Base-by-base conservation (phyloP, 768 basidiomycete species). In the Cubamyces lactineus region DNA sequence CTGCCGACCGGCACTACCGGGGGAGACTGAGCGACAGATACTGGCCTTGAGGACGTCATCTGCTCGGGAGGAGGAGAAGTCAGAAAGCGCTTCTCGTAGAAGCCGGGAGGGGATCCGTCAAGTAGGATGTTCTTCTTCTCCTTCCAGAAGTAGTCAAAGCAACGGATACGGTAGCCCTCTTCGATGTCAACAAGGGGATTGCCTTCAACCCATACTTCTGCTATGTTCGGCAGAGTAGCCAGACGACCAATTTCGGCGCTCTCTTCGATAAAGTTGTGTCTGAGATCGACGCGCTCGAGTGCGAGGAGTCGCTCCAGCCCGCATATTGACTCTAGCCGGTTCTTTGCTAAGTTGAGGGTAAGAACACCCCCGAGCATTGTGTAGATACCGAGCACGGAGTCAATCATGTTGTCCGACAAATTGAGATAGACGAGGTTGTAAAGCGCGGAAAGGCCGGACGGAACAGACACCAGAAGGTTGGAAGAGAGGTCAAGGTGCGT, bases 391-490 rank as follows among this genome's bases (percentile, higher is more conserved):
- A 95, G 84, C 17, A 98, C 89, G 17, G 96, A 95, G 72, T 96
- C 94, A 67, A 99, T 94, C 86, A 99, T 93, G 77, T 99, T 99
- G 74, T 96, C 91, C 16, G 92, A 82, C n/a, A 99, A 84, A 75
- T 97, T 96, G 67, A 99, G 87, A n/a, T 91, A 92, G 56, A 86
- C 75, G 54, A 99, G 89, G 64, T 88, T 90, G 69, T 87, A 85
- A 23, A 99, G 83, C 5, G 79, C 71, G 16, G 86, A 82, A 34
- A 96, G 82, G 21, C 88, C 90, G 1, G 88, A 73, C 0, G 94
- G 94, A n/a, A 96, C 82, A 30, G 92, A 90, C 43, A 95, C 86
- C 48, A 98, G 84, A 17, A 97, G 85, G 72, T 97, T 97, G 43
- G 91, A 91, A 19, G 94, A 95, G 43, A 96, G 82, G 74, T 96